Conservation (phyloP, 1,284 basidiomycete species). For the Pyrrhoderma lamaoense region DNA sequence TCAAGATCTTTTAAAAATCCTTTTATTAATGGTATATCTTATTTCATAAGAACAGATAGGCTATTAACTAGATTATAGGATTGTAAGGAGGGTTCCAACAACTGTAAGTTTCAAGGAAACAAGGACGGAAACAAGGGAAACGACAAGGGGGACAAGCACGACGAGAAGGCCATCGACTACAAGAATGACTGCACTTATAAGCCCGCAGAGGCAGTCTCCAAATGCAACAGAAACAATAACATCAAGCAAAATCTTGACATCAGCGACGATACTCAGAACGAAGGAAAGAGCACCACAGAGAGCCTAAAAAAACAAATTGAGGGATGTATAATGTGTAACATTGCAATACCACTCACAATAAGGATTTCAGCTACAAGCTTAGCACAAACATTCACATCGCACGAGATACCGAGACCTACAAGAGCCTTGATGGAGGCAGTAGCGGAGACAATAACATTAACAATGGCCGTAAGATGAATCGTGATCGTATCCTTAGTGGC, state of each 20-base stretch:
- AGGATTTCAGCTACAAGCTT: slow-evolving; percentile 3
- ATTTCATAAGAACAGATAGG: too few relatives aligned
- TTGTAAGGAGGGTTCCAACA: slow-evolving; percentile 10
- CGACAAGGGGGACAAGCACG: slow-evolving; percentile 13
- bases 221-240: slow-evolving; percentile 2
- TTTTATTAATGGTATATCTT: too few relatives aligned
- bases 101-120: slow-evolving; percentile 5
- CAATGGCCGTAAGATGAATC: not conserved
- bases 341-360: slow-evolving; percentile 1
- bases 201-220: slow-evolving; percentile 3
- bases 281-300: not conserved
- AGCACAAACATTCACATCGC: not conserved
- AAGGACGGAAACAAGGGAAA: slow-evolving; percentile 1
- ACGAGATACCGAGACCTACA: not conserved
- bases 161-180: slow-evolving; percentile 13
- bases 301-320: not conserved
- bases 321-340: not conserved
- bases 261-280: not conserved
- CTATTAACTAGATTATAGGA: slow-evolving; percentile 2
- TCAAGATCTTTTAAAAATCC: too few relatives aligned
- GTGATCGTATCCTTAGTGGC: slow-evolving; percentile 3
- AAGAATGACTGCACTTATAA: slow-evolving; percentile 6
- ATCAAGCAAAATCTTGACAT: slow-evolving; percentile 1
- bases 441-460: slow-evolving; percentile 2
- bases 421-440: slow-evolving; percentile 4